Percentiles rank a stretch among this genome's conserved stretches.
These are phyloP conservation scores for Epichloe bromicola DNA, from an alignment of 2,329 filamentous ascomycete genomes.

Conservation along the genomic window DNA sequence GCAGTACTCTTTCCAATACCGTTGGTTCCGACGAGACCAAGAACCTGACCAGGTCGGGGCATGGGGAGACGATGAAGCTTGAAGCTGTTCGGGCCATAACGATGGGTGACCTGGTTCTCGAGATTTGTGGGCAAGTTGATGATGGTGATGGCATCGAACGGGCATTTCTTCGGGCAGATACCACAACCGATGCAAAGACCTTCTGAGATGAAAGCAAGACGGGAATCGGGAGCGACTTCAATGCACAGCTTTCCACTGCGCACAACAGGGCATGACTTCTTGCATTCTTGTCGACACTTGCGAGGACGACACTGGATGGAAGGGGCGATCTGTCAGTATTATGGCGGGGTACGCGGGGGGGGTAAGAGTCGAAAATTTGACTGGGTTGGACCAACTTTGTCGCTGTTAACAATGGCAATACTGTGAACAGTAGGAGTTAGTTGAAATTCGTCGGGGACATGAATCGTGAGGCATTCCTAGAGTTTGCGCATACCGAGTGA, in stretches of 20 bases:
- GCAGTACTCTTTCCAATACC: slow-evolving; percentile 99
- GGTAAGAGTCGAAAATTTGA: slow-evolving; percentile 5
- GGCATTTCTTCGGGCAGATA: slow-evolving; percentile 99
- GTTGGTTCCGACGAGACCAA: slow-evolving; percentile 96
- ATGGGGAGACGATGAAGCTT: slow-evolving; percentile 95
- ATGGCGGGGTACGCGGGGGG: slow-evolving; percentile 14
- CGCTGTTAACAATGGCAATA: slow-evolving; percentile 96
- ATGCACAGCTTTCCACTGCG: slow-evolving; percentile 96
- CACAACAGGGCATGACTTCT: slow-evolving; percentile 95
- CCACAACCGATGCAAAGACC: slow-evolving; percentile 93
- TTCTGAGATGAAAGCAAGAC: slow-evolving; percentile 97
- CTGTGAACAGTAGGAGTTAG: slow-evolving; percentile 32
- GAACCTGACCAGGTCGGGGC: slow-evolving; percentile 86
- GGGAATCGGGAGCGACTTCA: slow-evolving; percentile 77
- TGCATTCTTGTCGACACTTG: slow-evolving; percentile 98
- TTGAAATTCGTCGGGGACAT: not conserved
- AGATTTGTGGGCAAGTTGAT: slow-evolving; percentile 99
- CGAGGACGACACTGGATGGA: slow-evolving; percentile 22
- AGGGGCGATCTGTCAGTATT: slow-evolving; percentile 17
- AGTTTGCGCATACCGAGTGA: slow-evolving; percentile 68
- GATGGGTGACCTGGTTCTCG: slow-evolving; percentile 93
- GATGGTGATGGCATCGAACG: slow-evolving; percentile 96
- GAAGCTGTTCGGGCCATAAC: slow-evolving; percentile 99
- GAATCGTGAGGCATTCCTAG: not conserved
- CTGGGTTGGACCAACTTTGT: slow-evolving; percentile 57